Evolutionary conservation across 2,329 filamentous ascomycete species (phyloP).

Genomic region (Aspergillus unguis): DNA sequence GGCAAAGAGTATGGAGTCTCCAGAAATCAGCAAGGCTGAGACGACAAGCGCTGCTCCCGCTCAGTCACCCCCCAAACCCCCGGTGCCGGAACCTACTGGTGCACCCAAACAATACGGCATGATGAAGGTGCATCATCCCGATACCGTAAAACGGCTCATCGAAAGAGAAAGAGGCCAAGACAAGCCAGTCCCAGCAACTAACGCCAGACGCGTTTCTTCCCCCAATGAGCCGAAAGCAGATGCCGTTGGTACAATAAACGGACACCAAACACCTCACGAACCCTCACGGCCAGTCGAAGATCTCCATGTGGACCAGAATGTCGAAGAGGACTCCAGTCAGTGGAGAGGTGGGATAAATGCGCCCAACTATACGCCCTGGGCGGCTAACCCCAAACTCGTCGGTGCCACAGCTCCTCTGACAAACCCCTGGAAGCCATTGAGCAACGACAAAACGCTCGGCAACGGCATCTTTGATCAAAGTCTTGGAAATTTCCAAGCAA

Average conservation of each 20-base stretch:
- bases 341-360: slow-evolving; percentile 40
- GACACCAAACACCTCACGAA: slow-evolving; percentile 25
- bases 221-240: slow-evolving; percentile 29
- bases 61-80: slow-evolving; percentile 57
- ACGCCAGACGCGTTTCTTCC: slow-evolving; percentile 30
- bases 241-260: slow-evolving; percentile 26
- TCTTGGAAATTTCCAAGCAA: slow-evolving; percentile 48
- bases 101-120: slow-evolving; percentile 59
- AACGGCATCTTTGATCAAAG: slow-evolving; percentile 61
- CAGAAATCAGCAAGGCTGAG: slow-evolving; percentile 27
- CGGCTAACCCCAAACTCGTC: slow-evolving; percentile 34
- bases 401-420: slow-evolving; percentile 34
- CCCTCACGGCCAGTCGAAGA: slow-evolving; percentile 19
- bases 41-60: slow-evolving; percentile 31
- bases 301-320: slow-evolving; percentile 23
- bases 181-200: slow-evolving; percentile 25
- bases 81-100: slow-evolving; percentile 55
- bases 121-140: slow-evolving; percentile 60
- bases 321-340: slow-evolving; percentile 34
- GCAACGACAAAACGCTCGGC: slow-evolving; percentile 56
- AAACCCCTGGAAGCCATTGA: slow-evolving; percentile 60
- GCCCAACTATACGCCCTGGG: slow-evolving; percentile 38
- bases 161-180: slow-evolving; percentile 37
- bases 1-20: slow-evolving; percentile 25
- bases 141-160: slow-evolving; percentile 48